Base-by-base conservation (phyloP, 352 stramenopile species). In the Phytophthora megakarya region DNA sequence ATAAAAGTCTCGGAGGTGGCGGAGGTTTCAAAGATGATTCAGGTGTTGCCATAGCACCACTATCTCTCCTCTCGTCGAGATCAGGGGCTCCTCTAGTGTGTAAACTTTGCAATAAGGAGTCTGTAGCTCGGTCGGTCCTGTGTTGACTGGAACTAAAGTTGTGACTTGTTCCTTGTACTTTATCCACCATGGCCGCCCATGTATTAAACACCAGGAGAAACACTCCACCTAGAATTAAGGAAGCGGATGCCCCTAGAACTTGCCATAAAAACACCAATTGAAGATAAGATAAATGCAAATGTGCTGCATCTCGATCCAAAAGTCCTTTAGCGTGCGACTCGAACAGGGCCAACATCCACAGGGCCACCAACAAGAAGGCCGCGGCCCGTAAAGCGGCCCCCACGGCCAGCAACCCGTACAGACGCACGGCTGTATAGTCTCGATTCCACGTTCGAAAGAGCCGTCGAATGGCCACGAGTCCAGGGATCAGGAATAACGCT, bases 201-300 rank as follows among this genome's bases (percentile, higher is more conserved):
- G 80, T 89, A 46, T 85, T 86, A 58, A 89, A 85, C 30, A 89
- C 70, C 23, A 89, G 48, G 30, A 89, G 56, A 57, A 89, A 85
- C 21, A 86, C 77, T 23, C 73, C 64, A 37, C 74, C 71, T 18
- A 89, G 67, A 32, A 78, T 69, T 13, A 82, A 57, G 1, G 80
- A 77, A 10, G 62, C 74, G 10, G 78, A 46, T 54, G 81, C 76
- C 19, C 77, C 70, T 18, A 89, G 61, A 8, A 74, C 49, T 32
- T 89, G 75, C 80, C 80, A 89, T 30, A 78, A 42, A 25, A 81
- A 80, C 23, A 89, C 75, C 47, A 89, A 37, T 55, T 86, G 63
- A 30, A 85, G 65, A 55, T 89, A 89, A 22, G 80, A 79, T 9
- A 89, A 57, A 40, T 88, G 79, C 19, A 88, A 39, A 35, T 84